Percentiles rank a stretch among this genome's conserved stretches.
These are phyloP conservation scores for Aspergillus heteromorphus DNA, from an alignment of 495 filamentous ascomycete species.

Conservation along the genomic window DNA sequence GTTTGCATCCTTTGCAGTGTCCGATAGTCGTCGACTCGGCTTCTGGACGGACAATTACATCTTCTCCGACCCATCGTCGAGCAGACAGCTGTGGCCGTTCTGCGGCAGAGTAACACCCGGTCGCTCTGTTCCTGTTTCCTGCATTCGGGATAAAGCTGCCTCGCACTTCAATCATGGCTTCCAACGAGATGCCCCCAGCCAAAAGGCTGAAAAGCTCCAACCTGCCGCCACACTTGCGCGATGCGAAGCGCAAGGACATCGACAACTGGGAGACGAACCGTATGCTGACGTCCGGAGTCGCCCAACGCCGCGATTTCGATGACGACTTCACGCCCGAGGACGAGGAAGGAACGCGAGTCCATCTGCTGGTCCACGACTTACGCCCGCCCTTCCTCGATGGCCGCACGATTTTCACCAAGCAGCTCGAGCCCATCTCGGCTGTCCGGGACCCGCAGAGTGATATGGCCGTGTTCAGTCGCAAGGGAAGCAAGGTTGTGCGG, in stretches of 20 bases:
- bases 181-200: slow-evolving; percentile 36
- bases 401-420: slow-evolving; percentile 91
- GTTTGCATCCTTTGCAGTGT: slow-evolving; percentile 14
- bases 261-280: slow-evolving; percentile 99
- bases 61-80: slow-evolving; percentile 3
- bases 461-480: slow-evolving; percentile 97
- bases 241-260: slow-evolving; percentile 78
- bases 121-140: background rate
- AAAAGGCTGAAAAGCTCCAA: slow-evolving; percentile 41
- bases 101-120: background rate
- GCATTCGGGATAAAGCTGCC: background rate
- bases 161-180: slow-evolving; percentile 25
- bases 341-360: slow-evolving; percentile 82
- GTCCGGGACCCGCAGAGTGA: slow-evolving; percentile 94
- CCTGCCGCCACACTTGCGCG: slow-evolving; percentile 35
- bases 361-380: slow-evolving; percentile 89
- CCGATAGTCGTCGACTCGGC: slow-evolving; percentile 9
- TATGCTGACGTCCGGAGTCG: slow-evolving; percentile 94
- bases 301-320: slow-evolving; percentile 77
- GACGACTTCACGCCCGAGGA: slow-evolving; percentile 85
- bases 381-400: slow-evolving; percentile 95
- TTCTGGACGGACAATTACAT: background rate
- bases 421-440: slow-evolving; percentile 90
- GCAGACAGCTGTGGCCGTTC: slow-evolving; percentile 8
- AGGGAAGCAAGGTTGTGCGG: slow-evolving; percentile 88